phyloP scores from a whole-genome alignment of 306 rosid species.

The Lithocarpus polystachyus region DNA sequence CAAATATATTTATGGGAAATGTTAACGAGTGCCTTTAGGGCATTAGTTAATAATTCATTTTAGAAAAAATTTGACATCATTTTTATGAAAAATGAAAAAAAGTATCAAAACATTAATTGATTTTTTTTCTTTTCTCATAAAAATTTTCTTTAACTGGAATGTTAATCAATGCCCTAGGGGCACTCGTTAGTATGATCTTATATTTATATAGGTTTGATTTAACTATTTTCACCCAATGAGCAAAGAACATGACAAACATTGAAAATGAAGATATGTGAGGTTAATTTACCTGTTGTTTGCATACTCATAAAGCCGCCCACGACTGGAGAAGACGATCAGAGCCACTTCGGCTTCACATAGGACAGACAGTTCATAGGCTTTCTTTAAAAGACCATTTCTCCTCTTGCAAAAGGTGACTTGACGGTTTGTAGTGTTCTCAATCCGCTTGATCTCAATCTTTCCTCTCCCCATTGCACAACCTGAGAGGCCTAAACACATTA shows the following conservation, averaged over 20 bases:
- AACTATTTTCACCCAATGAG: neutral
- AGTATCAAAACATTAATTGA: too few species aligned
- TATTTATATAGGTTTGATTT: neutral
- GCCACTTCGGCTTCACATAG: conserved; percentile 95
- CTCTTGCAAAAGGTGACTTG: conserved; percentile 96
- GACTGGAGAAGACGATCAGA: conserved; percentile 88
- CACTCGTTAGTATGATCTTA: too few species aligned
- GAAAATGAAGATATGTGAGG: neutral
- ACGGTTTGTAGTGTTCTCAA: conserved; percentile 86
- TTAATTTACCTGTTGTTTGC: conserved; percentile 68
- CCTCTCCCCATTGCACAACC: conserved; percentile 75
- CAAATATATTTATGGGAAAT: too few species aligned
- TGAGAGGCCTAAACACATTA: neutral
- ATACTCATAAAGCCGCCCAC: conserved; percentile 89
- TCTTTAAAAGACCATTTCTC: conserved; percentile 87
- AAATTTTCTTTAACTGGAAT: too few species aligned
- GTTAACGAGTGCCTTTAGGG: too few species aligned
- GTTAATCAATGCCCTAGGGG: too few species aligned
- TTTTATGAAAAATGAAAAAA: too few species aligned
- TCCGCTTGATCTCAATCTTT: conserved; percentile 93
- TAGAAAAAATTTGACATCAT: too few species aligned
- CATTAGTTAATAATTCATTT: too few species aligned
- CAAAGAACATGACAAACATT: neutral
- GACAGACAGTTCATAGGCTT: conserved; percentile 91
- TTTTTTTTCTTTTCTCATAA: too few species aligned